A percentile compares a stretch with the other conserved stretches of the same genome.
Conservation (phyloP, 75 land plant genomes). For the Cunninghamia lanceolata region DNA sequence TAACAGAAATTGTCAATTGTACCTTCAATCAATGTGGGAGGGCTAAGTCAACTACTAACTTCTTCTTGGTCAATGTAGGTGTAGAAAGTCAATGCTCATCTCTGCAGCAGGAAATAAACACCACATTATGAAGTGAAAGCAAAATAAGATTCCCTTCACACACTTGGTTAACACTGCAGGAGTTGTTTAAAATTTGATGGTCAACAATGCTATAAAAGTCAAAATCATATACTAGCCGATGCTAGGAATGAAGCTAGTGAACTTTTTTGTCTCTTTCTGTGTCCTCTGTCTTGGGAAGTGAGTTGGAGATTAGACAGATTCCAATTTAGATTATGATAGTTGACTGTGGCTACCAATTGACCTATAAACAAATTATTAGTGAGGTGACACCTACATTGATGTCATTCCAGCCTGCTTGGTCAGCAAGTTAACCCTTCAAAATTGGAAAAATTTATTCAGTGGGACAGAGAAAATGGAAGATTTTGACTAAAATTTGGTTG, state of each 20-base stretch:
- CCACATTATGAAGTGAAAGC: neutral
- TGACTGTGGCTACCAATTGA: neutral
- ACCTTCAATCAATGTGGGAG: neutral
- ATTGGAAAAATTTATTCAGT: neutral
- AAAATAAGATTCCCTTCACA: neutral
- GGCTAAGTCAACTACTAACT: neutral
- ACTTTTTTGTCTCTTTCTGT: too few species aligned
- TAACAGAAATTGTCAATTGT: neutral
- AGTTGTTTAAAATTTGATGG: neutral
- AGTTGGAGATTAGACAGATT: neutral
- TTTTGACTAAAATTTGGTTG: neutral
- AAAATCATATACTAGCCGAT: neutral
- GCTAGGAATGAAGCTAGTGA: neutral
- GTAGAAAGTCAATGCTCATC: neutral
- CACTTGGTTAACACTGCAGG: neutral
- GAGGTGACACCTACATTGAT: neutral
- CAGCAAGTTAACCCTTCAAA: neutral
- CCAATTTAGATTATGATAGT: neutral
- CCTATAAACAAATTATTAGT: neutral
- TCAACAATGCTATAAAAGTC: neutral
- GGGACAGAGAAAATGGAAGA: neutral
- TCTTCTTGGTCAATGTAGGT: neutral
- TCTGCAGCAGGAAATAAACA: neutral
- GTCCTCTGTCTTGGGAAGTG: neutral
- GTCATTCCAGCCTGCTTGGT: neutral